Base-by-base conservation (phyloP, 2,329 filamentous ascomycete genomes). In the Cladophialophora chaetospira region DNA sequence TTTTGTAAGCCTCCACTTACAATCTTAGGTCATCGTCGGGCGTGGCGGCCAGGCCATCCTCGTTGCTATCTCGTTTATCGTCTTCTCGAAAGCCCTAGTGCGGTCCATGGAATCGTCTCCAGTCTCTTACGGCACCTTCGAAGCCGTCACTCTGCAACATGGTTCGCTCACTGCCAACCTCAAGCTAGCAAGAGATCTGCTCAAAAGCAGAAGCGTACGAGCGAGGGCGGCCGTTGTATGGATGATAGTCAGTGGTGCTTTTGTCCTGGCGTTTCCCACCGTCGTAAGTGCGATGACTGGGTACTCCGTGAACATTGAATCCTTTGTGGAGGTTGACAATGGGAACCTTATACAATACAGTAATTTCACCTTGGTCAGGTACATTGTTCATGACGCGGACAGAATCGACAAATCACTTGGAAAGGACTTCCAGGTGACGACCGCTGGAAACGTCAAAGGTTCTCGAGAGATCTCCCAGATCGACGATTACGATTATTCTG, bases 201-300 rank as follows among this genome's bases (percentile, higher is more conserved):
- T 56, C 26, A 58, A 48, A 35, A 55, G 47, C 29, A 35, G 28
- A 21, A 55, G 35, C 10, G 21, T 17, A 10, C 19, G 58, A 61
- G 23, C 66, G 68, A 58, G 33, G 49, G n/a, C 50, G 6, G 17
- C 17, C 3, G 70, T 73, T n/a, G 56, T 69, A 11, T 74, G 70
- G 63, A 66, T 71, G 23, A 60, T 71, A 1, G 17, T 72, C 13
- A 65, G 69, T 3, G 68, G 61, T 1, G 35, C 60, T 2, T 73
- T 70, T 33, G 65, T 72, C 11, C 48, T 73, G 1, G 56, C 55
- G 11, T 65, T 73, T 17, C 71, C 70, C 1, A 69, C 70, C 17
- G 61, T 71, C 3, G 45, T 72, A 1, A 69, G 66, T 3, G 72
- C 72, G 10, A 72, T 73, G 69, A 71, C 69, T 0, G 72, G 72